These are phyloP conservation scores for Fusarium abutilonis DNA, from an alignment of 2,329 filamentous ascomycete genomes.

Conservation along the genomic window DNA sequence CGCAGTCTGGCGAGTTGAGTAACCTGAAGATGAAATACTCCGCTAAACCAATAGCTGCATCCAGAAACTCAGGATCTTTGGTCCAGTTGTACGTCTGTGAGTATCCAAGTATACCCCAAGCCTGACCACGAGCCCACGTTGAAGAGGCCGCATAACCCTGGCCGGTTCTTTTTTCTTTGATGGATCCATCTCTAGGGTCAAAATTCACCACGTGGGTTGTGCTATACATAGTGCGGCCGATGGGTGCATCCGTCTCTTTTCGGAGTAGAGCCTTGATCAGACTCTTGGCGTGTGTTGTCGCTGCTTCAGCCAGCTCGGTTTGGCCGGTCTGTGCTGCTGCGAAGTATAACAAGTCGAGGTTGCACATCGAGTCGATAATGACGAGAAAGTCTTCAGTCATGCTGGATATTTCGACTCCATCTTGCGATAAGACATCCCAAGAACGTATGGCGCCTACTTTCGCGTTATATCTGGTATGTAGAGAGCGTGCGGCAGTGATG, in stretches of 20 bases:
- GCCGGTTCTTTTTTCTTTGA: slow-evolving; percentile 58
- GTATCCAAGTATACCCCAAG: slow-evolving; percentile 62
- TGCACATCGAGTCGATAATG: slow-evolving; percentile 57
- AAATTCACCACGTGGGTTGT: slow-evolving; percentile 63
- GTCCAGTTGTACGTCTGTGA: slow-evolving; percentile 62
- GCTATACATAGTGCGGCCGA: slow-evolving; percentile 44
- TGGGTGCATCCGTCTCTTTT: slow-evolving; percentile 42
- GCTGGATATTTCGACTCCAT: slow-evolving; percentile 47
- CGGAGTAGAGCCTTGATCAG: slow-evolving; percentile 55
- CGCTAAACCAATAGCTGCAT: slow-evolving; percentile 57
- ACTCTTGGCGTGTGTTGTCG: slow-evolving; percentile 54
- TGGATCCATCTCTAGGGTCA: slow-evolving; percentile 52
- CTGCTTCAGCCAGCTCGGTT: slow-evolving; percentile 41
- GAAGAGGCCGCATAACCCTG: slow-evolving; percentile 59
- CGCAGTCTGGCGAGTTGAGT: slow-evolving; percentile 46
- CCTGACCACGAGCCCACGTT: slow-evolving; percentile 63
- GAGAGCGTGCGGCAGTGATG: slow-evolving; percentile 55
- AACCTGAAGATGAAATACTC: slow-evolving; percentile 61
- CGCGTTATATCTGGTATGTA: slow-evolving; percentile 55
- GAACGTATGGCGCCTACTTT: slow-evolving; percentile 59
- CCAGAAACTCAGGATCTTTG: slow-evolving; percentile 54
- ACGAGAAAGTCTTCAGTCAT: slow-evolving; percentile 51
- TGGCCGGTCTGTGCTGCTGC: slow-evolving; percentile 48
- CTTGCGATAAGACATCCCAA: slow-evolving; percentile 55
- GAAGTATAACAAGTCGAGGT: slow-evolving; percentile 53